Base-by-base conservation (phyloP, 2,329 filamentous ascomycete species). In the Pseudogymnoascus sp. region DNA sequence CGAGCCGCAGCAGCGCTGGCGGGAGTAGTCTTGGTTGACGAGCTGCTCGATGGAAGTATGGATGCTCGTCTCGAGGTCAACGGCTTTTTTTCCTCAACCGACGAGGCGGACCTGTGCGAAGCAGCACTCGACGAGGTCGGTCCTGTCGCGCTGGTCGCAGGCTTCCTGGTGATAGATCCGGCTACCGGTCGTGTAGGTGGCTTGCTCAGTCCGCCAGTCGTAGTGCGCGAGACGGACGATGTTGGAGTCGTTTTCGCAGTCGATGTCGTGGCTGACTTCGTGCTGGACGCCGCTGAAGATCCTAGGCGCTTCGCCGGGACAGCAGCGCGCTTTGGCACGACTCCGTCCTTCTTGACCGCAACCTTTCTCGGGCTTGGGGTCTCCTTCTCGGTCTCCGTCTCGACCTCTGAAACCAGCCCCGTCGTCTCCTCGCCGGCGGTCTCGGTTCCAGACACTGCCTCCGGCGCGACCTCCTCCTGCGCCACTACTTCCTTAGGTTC, bases 61-160 rank as follows among this genome's bases (percentile, higher is more conserved):
- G 13, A 38, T 12, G 34, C 55, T 26, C 38, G 61, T 35, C 41
- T 39, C 15, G 59, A 30, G 12, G 65, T 34, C 12, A 67, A 39
- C 35, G 65, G 57, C 59, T 67, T 68, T 60, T 68, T 71, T 60
- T 68, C 70, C 23, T 72, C 69, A 61, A 70, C 57, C 13, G 69
- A 70, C 23, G 67, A 37, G 56, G 63, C 60, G 34, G 67, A 65
- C 48, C 59, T 66, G 52, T 71, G 70, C 7, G 64, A 63, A 56
- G 66, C 58, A 59, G 55, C 21, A 18, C 63, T 69, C 12, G 67
- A 60, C 61, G 69, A 65, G 45, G 68, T 68, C 41, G 69, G 61
- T 18, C 62, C 67, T 9, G 70, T 71, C n/a, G 68, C 67, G 62
- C 62, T 63, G 52, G 62, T 67, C 26, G 68, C 60, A 26, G 69